Percentiles rank a stretch among this genome's conserved stretches.
These are phyloP conservation scores for Microascus cirrosus DNA, from an alignment of 2,329 filamentous ascomycete genomes.

Conservation along the genomic window DNA sequence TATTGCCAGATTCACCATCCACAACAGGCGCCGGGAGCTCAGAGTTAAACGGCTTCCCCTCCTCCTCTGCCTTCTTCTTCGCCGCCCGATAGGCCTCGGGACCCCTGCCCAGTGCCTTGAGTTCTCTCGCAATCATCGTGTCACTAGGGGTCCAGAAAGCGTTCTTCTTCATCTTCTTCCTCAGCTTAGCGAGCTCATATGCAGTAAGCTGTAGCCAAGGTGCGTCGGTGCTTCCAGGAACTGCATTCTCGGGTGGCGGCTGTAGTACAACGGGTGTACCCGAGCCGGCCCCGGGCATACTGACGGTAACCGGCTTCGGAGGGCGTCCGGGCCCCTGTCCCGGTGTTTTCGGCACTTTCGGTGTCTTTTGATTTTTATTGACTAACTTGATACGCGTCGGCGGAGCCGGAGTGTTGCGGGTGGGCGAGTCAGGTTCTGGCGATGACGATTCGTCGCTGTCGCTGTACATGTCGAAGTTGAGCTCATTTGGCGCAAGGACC, in stretches of 20 bases:
- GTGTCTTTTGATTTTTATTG: slow-evolving; percentile 29
- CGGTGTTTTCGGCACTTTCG: slow-evolving; percentile 18
- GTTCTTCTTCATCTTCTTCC: slow-evolving; percentile 89
- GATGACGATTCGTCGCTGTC: slow-evolving; percentile 25
- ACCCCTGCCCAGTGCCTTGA: slow-evolving; percentile 59
- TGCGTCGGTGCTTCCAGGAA: slow-evolving; percentile 45
- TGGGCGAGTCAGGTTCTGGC: slow-evolving; percentile 33
- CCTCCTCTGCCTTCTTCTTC: slow-evolving; percentile 52
- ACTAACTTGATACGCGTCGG: slow-evolving; percentile 39
- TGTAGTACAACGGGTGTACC: slow-evolving; percentile 33
- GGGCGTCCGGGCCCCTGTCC: slow-evolving; percentile 8
- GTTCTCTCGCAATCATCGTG: slow-evolving; percentile 73
- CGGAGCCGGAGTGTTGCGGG: slow-evolving; percentile 21
- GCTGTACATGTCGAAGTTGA: slow-evolving; percentile 48
- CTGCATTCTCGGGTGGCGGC: slow-evolving; percentile 48
- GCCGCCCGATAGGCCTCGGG: slow-evolving; percentile 50
- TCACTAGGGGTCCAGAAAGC: slow-evolving; percentile 75
- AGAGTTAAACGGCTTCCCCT: slow-evolving; percentile 46
- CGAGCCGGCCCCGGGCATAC: slow-evolving; percentile 25
- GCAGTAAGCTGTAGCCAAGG: slow-evolving; percentile 57
- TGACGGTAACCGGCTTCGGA: slow-evolving; percentile 16
- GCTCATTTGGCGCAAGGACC: slow-evolving; percentile 53
- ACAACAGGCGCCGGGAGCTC: slow-evolving; percentile 15
- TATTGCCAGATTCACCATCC: slow-evolving; percentile 32
- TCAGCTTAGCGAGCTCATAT: slow-evolving; percentile 55